Evolutionary conservation across 2,329 filamentous ascomycete species (phyloP).

Genomic region (Torrubiella hemipterigena): DNA sequence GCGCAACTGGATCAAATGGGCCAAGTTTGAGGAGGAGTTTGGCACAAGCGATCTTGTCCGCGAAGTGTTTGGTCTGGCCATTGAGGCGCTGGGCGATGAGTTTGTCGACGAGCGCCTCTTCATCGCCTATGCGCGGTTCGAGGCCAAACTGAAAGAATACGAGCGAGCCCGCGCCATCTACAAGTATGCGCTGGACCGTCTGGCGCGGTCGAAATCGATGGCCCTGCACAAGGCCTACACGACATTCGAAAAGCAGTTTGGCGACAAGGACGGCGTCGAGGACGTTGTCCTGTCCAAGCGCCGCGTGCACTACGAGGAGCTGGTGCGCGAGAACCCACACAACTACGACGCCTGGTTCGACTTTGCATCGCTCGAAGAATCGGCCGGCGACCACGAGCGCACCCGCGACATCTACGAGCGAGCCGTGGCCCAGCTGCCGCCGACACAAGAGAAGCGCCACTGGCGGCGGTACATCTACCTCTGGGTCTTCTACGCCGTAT

Average conservation of each 20-base stretch:
- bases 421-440: constrained; percentile 89
- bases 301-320: constrained; percentile 85
- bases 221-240: constrained; percentile 88
- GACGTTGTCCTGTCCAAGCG: constrained; percentile 93
- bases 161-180: constrained; percentile 90
- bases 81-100: constrained; percentile 84
- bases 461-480: constrained; percentile 97
- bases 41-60: constrained; percentile 85
- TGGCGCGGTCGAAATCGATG: constrained; percentile 78
- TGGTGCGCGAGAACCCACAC: constrained; percentile 84
- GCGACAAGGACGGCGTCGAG: constrained; percentile 84
- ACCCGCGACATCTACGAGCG: constrained; percentile 90
- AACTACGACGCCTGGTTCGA: constrained; percentile 99
- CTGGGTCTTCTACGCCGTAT: constrained; percentile 94
- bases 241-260: constrained; percentile 96
- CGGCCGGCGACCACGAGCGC: constrained; percentile 66
- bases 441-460: constrained; percentile 90
- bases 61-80: constrained; percentile 79
- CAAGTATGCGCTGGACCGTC: constrained; percentile 87
- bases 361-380: constrained; percentile 82
- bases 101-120: constrained; percentile 96
- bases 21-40: constrained; percentile 90
- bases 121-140: constrained; percentile 89
- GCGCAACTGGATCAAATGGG: constrained; percentile 98
- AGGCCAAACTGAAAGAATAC: constrained; percentile 89